Conservation (phyloP, 371 early-diverging fungal species). For the Apophysomyces sp. region DNA sequence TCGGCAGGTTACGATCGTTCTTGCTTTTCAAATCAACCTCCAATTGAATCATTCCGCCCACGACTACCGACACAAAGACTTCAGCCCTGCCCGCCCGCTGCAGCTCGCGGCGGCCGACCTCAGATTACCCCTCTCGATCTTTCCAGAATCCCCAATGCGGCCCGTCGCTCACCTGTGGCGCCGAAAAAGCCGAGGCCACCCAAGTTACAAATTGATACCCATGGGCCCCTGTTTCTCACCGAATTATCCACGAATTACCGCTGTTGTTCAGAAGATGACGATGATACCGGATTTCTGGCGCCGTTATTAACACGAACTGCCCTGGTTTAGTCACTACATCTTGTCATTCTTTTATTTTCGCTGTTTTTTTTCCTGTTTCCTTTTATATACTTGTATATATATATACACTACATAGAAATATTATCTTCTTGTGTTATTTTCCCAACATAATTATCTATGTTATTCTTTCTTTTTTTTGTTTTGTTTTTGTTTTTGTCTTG, state of each 20-base stretch:
- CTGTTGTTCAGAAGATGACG: slow-evolving; percentile 1
- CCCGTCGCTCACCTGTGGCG: neutral
- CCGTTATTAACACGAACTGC: neutral
- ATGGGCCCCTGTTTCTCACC: slow-evolving; percentile 16
- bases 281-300: neutral
- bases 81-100: neutral
- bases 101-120: neutral
- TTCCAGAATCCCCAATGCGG: neutral
- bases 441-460: neutral
- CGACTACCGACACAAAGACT: neutral
- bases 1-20: slow-evolving; percentile 21
- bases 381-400: too few species aligned
- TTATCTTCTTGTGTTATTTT: too few species aligned
- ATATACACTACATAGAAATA: slow-evolving; percentile 1
- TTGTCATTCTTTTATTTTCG: neutral
- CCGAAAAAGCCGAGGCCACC: neutral
- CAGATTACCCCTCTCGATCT: neutral
- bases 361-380: neutral
- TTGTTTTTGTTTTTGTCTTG: neutral
- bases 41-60: neutral
- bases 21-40: slow-evolving; percentile 5
- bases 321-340: neutral
- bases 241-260: slow-evolving; percentile 19
- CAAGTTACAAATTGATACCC: slow-evolving; percentile 15
- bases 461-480: neutral